Base-by-base conservation (phyloP, 2,329 filamentous ascomycete species). In the Phialophora chinensis region DNA sequence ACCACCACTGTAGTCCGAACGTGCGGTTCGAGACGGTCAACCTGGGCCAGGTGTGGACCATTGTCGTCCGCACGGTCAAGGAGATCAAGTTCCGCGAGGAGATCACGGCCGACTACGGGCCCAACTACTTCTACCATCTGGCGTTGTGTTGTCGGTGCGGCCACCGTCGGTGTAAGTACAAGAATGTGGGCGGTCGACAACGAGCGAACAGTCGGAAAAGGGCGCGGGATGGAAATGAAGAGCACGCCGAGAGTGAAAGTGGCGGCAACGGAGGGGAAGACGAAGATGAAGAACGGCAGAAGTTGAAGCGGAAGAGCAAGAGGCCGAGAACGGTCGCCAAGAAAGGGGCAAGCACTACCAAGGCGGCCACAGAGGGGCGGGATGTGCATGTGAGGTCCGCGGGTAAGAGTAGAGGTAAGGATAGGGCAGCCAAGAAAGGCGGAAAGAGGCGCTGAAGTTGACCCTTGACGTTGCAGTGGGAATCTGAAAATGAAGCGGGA, bases 1-100 rank as follows among this genome's bases (percentile, higher is more conserved):
- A 72, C 56, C 71, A 72, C 60, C 63, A 44, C 17, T 72, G 70
- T 44, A 3, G 47, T 3, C 49, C 65, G 11, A 72, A 72, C 50
- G 59, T 62, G 2, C 7, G 14, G 0, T 72, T 62, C 56, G 6
- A 20, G 1, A 23, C 14, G 5, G 27, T 57, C 20, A 66, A 62
- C 11, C 6, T 72, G 20, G 66, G 68, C 14, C 61, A 68, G 29
- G 49, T 12, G 11, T 33, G n/a, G 27, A 35, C 12, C 27, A 38
- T 64, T 27, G 4, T 65, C 14, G 33, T 71, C 58, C 10, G 57
- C 27, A 42, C 70, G 8, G 14, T 17, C 2, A 42, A 60, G 29
- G 33, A 35, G 14, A 70, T 72, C 57, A 17, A 54, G 5, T 69
- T 67, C 42, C 66, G 69, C 12, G 64, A 72, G n/a, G 50, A 71